These are phyloP conservation scores for Chlamydomonas asymmetrica DNA, from an alignment of 139 green algal genomes.

Conservation along the genomic window DNA sequence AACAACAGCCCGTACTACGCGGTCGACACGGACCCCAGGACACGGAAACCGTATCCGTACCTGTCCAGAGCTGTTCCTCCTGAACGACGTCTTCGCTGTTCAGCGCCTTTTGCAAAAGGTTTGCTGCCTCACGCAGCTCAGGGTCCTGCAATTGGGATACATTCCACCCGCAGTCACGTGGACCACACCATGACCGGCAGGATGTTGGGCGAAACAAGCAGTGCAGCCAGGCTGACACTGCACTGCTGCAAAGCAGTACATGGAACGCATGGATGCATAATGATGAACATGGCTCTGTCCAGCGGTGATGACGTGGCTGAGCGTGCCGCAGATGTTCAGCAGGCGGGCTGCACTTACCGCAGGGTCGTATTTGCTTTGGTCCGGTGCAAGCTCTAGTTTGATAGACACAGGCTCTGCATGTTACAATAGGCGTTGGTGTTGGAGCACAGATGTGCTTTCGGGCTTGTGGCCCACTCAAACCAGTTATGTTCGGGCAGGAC, in stretches of 20 bases:
- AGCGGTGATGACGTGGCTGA: neutral
- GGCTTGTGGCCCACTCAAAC: too few species aligned
- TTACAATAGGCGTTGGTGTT: too few species aligned
- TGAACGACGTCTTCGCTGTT: slow-evolving; percentile 60
- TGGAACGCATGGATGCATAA: neutral
- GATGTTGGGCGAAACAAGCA: neutral
- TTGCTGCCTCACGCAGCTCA: slow-evolving; percentile 67
- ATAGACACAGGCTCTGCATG: slow-evolving; percentile 39
- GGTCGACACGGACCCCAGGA: too few species aligned
- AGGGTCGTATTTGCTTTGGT: slow-evolving; percentile 74
- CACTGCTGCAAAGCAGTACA: neutral
- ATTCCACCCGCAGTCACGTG: neutral
- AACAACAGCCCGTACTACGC: too few species aligned
- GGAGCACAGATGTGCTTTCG: too few species aligned
- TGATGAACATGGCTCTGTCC: neutral
- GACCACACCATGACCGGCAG: neutral
- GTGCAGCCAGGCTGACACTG: neutral
- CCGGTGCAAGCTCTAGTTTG: slow-evolving; percentile 53
- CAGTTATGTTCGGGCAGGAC: too few species aligned
- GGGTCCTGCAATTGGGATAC: slow-evolving; percentile 50
- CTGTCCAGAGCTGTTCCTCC: slow-evolving; percentile 77
- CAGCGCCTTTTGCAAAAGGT: slow-evolving; percentile 73
- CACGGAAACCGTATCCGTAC: too few species aligned
- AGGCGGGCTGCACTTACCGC: slow-evolving; percentile 31
- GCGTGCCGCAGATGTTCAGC: neutral